Conservation (phyloP, 139 green algal genomes). For the Chlamydomonas sp. region DNA sequence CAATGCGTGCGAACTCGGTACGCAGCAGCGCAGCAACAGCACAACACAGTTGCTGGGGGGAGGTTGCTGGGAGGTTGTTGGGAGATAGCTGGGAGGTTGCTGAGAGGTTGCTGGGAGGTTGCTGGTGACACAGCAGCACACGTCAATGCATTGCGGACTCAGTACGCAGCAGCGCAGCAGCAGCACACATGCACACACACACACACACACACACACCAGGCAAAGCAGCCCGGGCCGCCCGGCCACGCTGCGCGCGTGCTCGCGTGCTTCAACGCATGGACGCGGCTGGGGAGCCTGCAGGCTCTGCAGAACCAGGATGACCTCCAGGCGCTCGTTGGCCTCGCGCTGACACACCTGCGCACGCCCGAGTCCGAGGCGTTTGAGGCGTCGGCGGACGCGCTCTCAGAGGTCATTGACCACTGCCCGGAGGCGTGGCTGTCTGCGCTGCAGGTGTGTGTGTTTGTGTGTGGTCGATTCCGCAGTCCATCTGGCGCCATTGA, state of each 20-base stretch:
- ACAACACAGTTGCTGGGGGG: too few relatives aligned
- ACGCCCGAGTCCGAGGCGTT: background rate
- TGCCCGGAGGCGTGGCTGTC: constrained; percentile 2
- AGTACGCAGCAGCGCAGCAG: background rate
- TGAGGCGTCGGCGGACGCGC: background rate
- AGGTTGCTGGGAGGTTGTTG: too few relatives aligned
- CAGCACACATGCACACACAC: too few relatives aligned
- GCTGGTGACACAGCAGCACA: too few relatives aligned
- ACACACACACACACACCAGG: too few relatives aligned
- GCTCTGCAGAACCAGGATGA: background rate
- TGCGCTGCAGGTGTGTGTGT: too few relatives aligned
- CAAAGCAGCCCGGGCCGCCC: background rate
- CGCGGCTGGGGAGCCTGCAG: constrained; percentile 3
- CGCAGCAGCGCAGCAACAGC: too few relatives aligned
- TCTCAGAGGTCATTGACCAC: background rate
- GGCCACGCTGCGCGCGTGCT: background rate
- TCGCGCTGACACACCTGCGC: constrained; percentile 10
- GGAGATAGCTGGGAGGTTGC: too few relatives aligned
- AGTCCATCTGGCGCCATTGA: too few relatives aligned
- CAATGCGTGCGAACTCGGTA: too few relatives aligned
- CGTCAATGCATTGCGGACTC: background rate
- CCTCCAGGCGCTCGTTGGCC: constrained; percentile 3
- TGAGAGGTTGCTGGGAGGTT: too few relatives aligned
- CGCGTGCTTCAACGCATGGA: constrained; percentile 4
- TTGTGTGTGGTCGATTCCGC: too few relatives aligned